Base-by-base conservation (phyloP, 2,329 filamentous ascomycete genomes). In the Blastomyces gilchristii region DNA sequence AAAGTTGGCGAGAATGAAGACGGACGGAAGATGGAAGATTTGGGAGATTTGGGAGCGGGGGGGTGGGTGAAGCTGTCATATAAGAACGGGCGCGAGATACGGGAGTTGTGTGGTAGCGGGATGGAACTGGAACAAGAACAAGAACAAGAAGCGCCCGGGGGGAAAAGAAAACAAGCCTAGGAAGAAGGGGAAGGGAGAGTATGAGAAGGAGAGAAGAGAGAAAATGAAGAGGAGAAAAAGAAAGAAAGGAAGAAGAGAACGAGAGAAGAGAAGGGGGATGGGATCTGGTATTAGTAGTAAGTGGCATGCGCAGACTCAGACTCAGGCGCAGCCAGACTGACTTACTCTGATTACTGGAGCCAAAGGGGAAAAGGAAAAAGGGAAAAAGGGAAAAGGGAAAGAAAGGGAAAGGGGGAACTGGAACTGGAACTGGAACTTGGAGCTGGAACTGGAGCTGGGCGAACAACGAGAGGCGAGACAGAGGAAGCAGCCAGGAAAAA, bases 81-180 rank as follows among this genome's bases (percentile, higher is more conserved):
- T 39, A 57, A 39, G 37, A 41, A 43, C 61, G 58, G 43, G 56
- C 62, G 62, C 63, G 63, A 52, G 58, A 62, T 62, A 56, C 37
- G 63, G 45, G 61, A 60, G 56, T 59, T 57, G 54, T 11, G 25
- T 25, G n/a, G 34, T 16, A 57, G 37, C 12, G 12, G 34, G 39
- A 28, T 58, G 56, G 16, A 58, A 25, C 7, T 25, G 18, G 31
- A 34, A 34, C 31, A 39, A 41, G 31, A 25, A 18, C 18, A 57
- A 41, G 52, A 25, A 18, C 18, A 57, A 41, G 52, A 41, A 58
- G 37, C 34, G 34, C 34, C 34, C 5, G 34, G 34, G 7, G 8
- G 8, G 34, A 37, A 37, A 37, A 37, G 34, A 37, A 37, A 37
- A 5, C 34, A 37, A 37, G 34, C 34, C 7, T 37, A 14, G 18